These are phyloP conservation scores for Strigomonas oncopelti DNA, from an alignment of 208 protist species.

Conservation along the genomic window DNA sequence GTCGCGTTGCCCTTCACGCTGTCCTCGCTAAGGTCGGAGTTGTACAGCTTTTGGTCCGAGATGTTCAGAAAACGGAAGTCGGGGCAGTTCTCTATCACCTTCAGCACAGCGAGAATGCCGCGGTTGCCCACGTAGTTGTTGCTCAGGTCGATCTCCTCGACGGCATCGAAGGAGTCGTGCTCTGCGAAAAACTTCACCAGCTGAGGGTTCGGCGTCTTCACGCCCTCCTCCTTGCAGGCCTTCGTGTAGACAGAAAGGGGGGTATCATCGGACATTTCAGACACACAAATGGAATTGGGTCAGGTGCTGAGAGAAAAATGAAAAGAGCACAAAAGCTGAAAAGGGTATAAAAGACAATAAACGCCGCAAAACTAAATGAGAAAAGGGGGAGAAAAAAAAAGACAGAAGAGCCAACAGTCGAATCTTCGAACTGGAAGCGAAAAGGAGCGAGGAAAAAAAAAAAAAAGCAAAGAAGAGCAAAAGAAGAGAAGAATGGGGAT, in stretches of 20 bases:
- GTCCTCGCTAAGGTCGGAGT: constrained; percentile 86
- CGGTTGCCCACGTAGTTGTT: constrained; percentile 87
- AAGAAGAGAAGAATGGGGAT: neutral
- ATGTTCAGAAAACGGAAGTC: constrained; percentile 79
- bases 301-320: neutral
- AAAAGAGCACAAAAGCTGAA: neutral
- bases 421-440: too few relatives aligned
- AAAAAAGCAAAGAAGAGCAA: neutral
- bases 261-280: constrained; percentile 42
- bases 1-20: constrained; percentile 84
- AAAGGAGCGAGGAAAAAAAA: too few relatives aligned
- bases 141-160: constrained; percentile 83
- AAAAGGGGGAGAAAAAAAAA: too few relatives aligned
- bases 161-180: constrained; percentile 48
- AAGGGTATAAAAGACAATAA: neutral
- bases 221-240: constrained; percentile 72
- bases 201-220: constrained; percentile 78
- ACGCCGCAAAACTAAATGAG: too few relatives aligned
- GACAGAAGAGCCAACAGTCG: neutral
- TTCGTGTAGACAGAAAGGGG: constrained; percentile 56
- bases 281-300: neutral
- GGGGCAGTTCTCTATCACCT: constrained; percentile 70
- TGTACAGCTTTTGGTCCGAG: constrained; percentile 87
- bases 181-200: constrained; percentile 71
- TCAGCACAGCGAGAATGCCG: constrained; percentile 76